Conservation (phyloP, 208 protist genomes). For the Trypanosoma boissoni region DNA sequence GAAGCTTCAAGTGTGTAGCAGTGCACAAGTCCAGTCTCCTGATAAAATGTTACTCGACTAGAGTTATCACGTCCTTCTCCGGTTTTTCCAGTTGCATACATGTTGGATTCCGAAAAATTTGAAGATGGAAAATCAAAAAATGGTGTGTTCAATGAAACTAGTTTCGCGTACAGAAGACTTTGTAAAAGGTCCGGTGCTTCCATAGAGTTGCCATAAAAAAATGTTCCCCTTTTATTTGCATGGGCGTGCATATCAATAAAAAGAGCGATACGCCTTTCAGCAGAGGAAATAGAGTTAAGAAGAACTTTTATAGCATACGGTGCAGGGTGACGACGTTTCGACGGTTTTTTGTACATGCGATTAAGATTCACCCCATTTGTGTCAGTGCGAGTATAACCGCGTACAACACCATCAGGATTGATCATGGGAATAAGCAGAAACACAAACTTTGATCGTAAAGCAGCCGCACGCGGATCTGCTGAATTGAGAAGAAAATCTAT, state of each 20-base stretch:
- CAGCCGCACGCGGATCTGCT: conserved; percentile 62
- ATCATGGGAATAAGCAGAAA: conserved; percentile 91
- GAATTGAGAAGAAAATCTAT: conserved; percentile 84
- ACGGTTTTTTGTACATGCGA: conserved; percentile 87
- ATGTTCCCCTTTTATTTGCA: conserved; percentile 90
- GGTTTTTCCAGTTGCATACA: conserved; percentile 85
- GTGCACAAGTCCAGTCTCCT: conserved; percentile 74
- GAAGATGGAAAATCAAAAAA: conserved; percentile 91
- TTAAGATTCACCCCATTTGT: conserved; percentile 92
- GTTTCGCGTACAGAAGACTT: conserved; percentile 85
- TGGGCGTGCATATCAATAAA: conserved; percentile 95
- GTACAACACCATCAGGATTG: conserved; percentile 93
- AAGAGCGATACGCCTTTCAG: conserved; percentile 45
- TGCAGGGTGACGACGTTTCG: conserved; percentile 66
- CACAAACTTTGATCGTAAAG: conserved; percentile 85
- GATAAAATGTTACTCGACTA: conserved; percentile 80
- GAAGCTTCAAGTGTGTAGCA: conserved; percentile 92
- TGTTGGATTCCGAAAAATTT: conserved; percentile 92
- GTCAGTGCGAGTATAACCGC: conserved; percentile 93
- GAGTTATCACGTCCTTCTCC: conserved; percentile 90
- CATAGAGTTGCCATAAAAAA: conserved; percentile 94
- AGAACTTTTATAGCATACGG: conserved; percentile 66
- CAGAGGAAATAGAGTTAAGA: conserved; percentile 34
- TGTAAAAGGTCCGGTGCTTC: conserved; percentile 56
- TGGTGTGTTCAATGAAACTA: conserved; percentile 88